Conservation (phyloP, 179 eudicot genomes). For the Dionaea muscipula region DNA sequence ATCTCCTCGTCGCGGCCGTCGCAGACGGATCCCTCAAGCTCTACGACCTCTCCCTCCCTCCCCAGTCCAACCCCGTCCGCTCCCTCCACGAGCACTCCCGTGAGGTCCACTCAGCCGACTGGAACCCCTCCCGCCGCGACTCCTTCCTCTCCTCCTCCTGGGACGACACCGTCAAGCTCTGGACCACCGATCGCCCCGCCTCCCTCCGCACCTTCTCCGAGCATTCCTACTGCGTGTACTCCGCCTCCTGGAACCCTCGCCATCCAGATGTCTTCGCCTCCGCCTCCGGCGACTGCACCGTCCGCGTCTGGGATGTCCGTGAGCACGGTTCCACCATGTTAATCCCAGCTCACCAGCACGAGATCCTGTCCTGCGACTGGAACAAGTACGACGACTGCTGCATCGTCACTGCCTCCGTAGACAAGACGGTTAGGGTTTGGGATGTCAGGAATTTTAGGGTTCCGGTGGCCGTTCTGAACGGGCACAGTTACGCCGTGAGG, state of each 20-base stretch:
- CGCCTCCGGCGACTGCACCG: slow-evolving; percentile 86
- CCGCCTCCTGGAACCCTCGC: slow-evolving; percentile 73
- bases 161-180: slow-evolving; percentile 77
- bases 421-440: slow-evolving; percentile 78
- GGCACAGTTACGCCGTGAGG: slow-evolving; percentile 78
- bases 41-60: slow-evolving; percentile 70
- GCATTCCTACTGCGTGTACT: slow-evolving; percentile 79
- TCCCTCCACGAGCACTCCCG: slow-evolving; percentile 76
- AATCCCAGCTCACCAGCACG: slow-evolving; percentile 76
- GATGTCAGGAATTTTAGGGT: slow-evolving; percentile 67
- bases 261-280: slow-evolving; percentile 86
- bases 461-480: slow-evolving; percentile 56
- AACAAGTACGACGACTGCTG: slow-evolving; percentile 79
- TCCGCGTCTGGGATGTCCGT: slow-evolving; percentile 85
- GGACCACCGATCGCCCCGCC: slow-evolving; percentile 70
- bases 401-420: slow-evolving; percentile 70
- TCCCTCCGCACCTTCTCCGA: slow-evolving; percentile 74
- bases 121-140: slow-evolving; percentile 58
- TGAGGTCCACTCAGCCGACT: slow-evolving; percentile 59
- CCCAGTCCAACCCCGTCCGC: slow-evolving; percentile 58
- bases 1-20: slow-evolving; percentile 62
- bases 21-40: slow-evolving; percentile 84
- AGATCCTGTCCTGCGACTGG: slow-evolving; percentile 78
- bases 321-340: slow-evolving; percentile 91
- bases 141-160: slow-evolving; percentile 67